A percentile compares a stretch with the other conserved stretches of the same genome.
phyloP scores from a whole-genome alignment of 2,329 filamentous ascomycete species.

The Aaosphaeria arxii region DNA sequence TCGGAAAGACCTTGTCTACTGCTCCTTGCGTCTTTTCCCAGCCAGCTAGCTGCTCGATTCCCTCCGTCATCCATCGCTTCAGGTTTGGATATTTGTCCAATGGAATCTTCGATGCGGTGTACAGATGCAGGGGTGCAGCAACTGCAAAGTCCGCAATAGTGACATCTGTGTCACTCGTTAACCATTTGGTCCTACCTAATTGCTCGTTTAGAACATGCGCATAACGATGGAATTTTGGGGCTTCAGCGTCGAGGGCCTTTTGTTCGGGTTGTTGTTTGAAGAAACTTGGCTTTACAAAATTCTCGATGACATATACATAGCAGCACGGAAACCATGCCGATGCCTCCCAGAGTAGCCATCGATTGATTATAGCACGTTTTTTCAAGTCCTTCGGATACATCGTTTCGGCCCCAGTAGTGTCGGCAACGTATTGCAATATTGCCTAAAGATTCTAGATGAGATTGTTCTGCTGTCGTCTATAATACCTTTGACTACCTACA shows the following conservation, averaged over 20 bases:
- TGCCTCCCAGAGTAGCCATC: conserved; percentile 44
- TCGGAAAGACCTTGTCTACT: conserved; percentile 29
- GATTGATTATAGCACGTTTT: conserved; percentile 38
- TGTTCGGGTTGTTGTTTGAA: conserved; percentile 35
- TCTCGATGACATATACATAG: conserved; percentile 42
- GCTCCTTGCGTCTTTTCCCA: conserved; percentile 42
- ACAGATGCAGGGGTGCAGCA: conserved; percentile 40
- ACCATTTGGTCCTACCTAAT: conserved; percentile 37
- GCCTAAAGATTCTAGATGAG: conserved; percentile 22
- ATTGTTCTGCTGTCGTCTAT: background rate
- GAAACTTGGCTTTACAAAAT: conserved; percentile 40
- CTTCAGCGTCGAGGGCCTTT: conserved; percentile 29
- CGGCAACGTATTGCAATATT: conserved; percentile 42
- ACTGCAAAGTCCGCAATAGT: conserved; percentile 44
- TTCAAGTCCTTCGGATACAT: conserved; percentile 42
- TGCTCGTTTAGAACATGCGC: conserved; percentile 38
- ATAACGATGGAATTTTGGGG: conserved; percentile 32
- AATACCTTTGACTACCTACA: background rate
- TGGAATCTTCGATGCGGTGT: conserved; percentile 32
- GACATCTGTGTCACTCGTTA: conserved; percentile 30
- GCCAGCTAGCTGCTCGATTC: conserved; percentile 33
- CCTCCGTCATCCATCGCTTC: conserved; percentile 37
- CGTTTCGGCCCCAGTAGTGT: conserved; percentile 22
- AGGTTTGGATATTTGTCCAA: conserved; percentile 40
- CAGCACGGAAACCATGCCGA: conserved; percentile 41